These are phyloP conservation scores for Aspergillus flavus DNA, from an alignment of 2,329 filamentous ascomycete genomes.

Conservation along the genomic window DNA sequence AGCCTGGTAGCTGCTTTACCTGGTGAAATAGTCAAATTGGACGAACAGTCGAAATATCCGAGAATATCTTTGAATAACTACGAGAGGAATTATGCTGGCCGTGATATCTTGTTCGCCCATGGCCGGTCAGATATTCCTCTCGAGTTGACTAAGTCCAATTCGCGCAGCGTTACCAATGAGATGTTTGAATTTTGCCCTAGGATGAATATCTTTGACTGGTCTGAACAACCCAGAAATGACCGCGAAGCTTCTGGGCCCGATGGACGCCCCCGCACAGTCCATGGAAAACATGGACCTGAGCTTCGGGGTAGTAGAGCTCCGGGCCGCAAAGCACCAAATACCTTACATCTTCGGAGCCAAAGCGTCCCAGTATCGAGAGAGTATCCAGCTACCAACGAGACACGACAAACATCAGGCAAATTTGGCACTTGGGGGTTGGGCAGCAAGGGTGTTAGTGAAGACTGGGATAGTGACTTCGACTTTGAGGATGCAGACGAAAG, in stretches of 20 bases:
- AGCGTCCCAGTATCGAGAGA: slow-evolving; percentile 64
- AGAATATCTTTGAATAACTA: slow-evolving; percentile 13
- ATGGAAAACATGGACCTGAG: slow-evolving; percentile 63
- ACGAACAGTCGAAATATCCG: slow-evolving; percentile 9
- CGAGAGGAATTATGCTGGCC: not conserved
- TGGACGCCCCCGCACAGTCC: slow-evolving; percentile 62
- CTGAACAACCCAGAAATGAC: slow-evolving; percentile 59
- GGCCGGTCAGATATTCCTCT: slow-evolving; percentile 3
- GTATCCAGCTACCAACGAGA: slow-evolving; percentile 50
- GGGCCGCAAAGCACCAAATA: slow-evolving; percentile 60
- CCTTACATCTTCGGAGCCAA: slow-evolving; percentile 66
- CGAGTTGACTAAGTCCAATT: slow-evolving; percentile 16
- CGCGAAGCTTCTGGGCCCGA: slow-evolving; percentile 56
- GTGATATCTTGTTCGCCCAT: slow-evolving; percentile 9
- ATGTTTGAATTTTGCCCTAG: slow-evolving; percentile 46
- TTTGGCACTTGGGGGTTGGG: slow-evolving; percentile 70
- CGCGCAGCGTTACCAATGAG: slow-evolving; percentile 16
- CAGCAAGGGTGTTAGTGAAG: slow-evolving; percentile 66
- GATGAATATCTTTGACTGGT: slow-evolving; percentile 66
- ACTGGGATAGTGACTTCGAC: slow-evolving; percentile 71
- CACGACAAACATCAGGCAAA: slow-evolving; percentile 57
- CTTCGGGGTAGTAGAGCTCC: slow-evolving; percentile 58
- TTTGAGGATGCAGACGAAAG: slow-evolving; percentile 58
- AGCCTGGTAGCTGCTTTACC: slow-evolving; percentile 34
- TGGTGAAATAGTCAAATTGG: slow-evolving; percentile 21